Conservation (phyloP, 306 rosid species). For the Betula pendula region DNA sequence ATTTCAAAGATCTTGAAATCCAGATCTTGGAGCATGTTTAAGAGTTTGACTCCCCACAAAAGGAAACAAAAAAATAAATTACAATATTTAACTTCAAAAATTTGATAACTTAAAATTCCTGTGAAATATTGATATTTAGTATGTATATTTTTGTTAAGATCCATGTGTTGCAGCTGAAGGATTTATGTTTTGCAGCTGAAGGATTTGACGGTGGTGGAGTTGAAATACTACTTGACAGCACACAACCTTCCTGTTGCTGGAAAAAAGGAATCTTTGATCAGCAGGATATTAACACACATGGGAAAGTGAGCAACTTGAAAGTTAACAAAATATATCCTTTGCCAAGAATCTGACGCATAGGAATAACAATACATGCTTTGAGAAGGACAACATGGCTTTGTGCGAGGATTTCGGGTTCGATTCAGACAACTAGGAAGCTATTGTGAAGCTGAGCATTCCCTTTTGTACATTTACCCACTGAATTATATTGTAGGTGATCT, state of each 20-base stretch:
- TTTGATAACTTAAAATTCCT: neutral
- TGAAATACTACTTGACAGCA: constrained; percentile 71
- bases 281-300: constrained; percentile 80
- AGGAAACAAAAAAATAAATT: neutral
- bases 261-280: constrained; percentile 76
- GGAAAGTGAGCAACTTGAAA: constrained; percentile 50
- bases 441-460: neutral
- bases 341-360: neutral
- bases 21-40: neutral
- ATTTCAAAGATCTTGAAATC: neutral
- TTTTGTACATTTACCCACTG: neutral
- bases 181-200: constrained; percentile 57
- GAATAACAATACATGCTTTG: neutral
- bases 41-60: neutral
- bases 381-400: neutral
- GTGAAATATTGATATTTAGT: neutral
- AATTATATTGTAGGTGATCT: neutral
- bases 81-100: neutral
- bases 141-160: neutral
- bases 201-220: constrained; percentile 74
- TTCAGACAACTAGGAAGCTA: neutral
- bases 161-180: constrained; percentile 66
- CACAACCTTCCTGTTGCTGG: constrained; percentile 84
- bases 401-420: too few species aligned
- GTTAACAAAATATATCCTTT: neutral